Evolutionary conservation across 345 rosid species (phyloP).

Genomic region (Salix caprea): DNA sequence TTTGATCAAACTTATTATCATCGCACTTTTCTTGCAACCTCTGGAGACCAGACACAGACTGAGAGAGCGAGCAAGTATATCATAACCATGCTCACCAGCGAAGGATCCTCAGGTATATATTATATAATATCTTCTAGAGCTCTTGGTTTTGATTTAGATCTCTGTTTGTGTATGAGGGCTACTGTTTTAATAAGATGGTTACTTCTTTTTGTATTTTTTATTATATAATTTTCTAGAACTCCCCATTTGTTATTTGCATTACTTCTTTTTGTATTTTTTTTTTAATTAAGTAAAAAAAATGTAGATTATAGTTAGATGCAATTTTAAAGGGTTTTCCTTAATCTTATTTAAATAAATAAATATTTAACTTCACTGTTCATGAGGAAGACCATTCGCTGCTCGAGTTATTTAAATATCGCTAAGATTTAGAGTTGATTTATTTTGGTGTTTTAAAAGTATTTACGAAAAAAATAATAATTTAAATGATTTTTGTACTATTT

Average conservation of each 20-base stretch:
- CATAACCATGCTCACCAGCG: conserved; percentile 25
- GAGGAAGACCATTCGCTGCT: neutral
- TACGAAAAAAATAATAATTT: no score
- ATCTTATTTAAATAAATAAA: neutral
- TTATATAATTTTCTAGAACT: no score
- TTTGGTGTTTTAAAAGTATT: no score
- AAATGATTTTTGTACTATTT: no score
- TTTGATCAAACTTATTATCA: neutral
- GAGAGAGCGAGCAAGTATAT: neutral
- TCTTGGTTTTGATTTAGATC: neutral
- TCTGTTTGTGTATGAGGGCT: neutral
- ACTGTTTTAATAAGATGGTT: no score
- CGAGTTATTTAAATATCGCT: neutral
- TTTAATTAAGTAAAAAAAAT: no score
- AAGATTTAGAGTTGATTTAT: no score
- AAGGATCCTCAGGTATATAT: conserved; percentile 16
- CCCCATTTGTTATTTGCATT: no score
- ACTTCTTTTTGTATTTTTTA: no score
- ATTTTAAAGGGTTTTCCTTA: neutral
- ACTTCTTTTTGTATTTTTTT: no score
- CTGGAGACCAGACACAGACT: neutral
- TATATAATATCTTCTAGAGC: neutral
- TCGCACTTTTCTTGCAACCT: neutral
- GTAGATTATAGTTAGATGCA: no score
- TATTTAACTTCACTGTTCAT: neutral